phyloP scores from a whole-genome alignment of 805 yeast genomes.

The Wickerhamomyces tratensis region DNA sequence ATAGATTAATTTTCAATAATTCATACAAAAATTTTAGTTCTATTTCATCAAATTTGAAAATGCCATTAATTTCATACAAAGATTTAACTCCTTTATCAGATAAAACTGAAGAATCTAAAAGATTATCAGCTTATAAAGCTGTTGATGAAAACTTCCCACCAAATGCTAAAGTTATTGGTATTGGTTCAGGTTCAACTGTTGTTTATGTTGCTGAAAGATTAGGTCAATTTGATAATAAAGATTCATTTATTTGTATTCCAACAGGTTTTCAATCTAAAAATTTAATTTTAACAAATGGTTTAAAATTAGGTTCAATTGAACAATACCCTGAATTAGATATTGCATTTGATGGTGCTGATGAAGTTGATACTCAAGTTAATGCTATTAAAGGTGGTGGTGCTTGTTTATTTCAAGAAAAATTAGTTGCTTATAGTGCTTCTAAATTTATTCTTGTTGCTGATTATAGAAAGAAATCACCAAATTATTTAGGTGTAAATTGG shows the following conservation, averaged over 20 bases:
- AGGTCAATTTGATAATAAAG: slow-evolving; percentile 52
- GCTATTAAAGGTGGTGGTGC: slow-evolving; percentile 99
- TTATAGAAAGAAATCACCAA: slow-evolving; percentile 68
- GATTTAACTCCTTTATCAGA: slow-evolving; percentile 21
- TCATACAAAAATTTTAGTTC: too few relatives aligned
- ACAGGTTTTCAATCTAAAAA: slow-evolving; percentile 95
- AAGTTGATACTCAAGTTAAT: slow-evolving; percentile 72
- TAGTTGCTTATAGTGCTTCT: slow-evolving; percentile 75
- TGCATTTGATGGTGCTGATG: slow-evolving; percentile 99
- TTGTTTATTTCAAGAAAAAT: slow-evolving; percentile 90
- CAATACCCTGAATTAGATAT: slow-evolving; percentile 77
- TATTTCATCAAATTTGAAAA: slow-evolving; percentile 1
- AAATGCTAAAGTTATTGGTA: slow-evolving; percentile 69
- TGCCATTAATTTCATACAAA: slow-evolving; percentile 15
- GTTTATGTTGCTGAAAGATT: slow-evolving; percentile 94
- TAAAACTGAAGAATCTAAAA: slow-evolving; percentile 73
- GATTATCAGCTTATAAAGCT: slow-evolving; percentile 83
- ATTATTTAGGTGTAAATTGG: slow-evolving; percentile 72
- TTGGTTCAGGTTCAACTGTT: slow-evolving; percentile 97
- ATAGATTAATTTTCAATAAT: too few relatives aligned
- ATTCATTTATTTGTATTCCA: slow-evolving; percentile 70
- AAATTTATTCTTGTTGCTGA: slow-evolving; percentile 88
- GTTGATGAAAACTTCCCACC: slow-evolving; percentile 78
- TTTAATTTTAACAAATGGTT: slow-evolving; percentile 72
- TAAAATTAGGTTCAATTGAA: slow-evolving; percentile 72